These are phyloP conservation scores for Ogataea henricii DNA, from an alignment of 805 yeast genomes.

Conservation along the genomic window DNA sequence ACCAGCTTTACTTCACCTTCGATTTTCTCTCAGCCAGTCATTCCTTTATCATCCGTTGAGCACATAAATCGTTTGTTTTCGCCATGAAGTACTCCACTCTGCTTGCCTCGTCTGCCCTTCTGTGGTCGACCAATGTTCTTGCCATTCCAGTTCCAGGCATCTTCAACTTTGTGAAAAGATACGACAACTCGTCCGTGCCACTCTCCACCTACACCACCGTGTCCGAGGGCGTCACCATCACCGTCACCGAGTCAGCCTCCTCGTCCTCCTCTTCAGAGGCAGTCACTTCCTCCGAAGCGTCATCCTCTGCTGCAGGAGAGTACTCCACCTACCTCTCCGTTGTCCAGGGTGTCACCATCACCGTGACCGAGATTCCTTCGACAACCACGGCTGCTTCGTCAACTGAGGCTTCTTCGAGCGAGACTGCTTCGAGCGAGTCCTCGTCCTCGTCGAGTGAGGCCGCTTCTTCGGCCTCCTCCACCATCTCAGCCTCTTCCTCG, in stretches of 20 bases:
- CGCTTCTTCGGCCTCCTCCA: slow-evolving; percentile 4
- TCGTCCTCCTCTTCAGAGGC: slow-evolving; percentile 6
- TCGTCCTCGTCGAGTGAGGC: not conserved
- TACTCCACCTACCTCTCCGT: slow-evolving; percentile 24
- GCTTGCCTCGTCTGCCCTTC: slow-evolving; percentile 13
- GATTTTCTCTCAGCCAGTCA: slow-evolving; percentile 28
- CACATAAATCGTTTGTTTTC: slow-evolving; percentile 10
- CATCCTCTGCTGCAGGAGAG: slow-evolving; percentile 10
- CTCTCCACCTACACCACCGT: slow-evolving; percentile 23
- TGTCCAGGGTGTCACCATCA: slow-evolving; percentile 22
- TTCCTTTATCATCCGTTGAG: slow-evolving; percentile 30
- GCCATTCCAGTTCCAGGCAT: slow-evolving; percentile 25
- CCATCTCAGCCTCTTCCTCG: slow-evolving; percentile 1
- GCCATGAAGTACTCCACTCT: slow-evolving; percentile 20
- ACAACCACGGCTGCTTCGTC: slow-evolving; percentile 4
- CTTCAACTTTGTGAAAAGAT: slow-evolving; percentile 29
- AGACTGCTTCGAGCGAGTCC: not conserved
- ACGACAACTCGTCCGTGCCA: slow-evolving; percentile 27
- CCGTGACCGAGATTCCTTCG: slow-evolving; percentile 18
- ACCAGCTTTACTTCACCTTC: slow-evolving; percentile 7
- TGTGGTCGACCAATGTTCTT: slow-evolving; percentile 16
- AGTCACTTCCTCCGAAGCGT: slow-evolving; percentile 4
- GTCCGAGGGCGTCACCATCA: slow-evolving; percentile 22
- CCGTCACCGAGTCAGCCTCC: slow-evolving; percentile 17
- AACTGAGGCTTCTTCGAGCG: slow-evolving; percentile 10